phyloP scores from a whole-genome alignment of 148 eudicot genomes.

The Nepenthes gracilis region DNA sequence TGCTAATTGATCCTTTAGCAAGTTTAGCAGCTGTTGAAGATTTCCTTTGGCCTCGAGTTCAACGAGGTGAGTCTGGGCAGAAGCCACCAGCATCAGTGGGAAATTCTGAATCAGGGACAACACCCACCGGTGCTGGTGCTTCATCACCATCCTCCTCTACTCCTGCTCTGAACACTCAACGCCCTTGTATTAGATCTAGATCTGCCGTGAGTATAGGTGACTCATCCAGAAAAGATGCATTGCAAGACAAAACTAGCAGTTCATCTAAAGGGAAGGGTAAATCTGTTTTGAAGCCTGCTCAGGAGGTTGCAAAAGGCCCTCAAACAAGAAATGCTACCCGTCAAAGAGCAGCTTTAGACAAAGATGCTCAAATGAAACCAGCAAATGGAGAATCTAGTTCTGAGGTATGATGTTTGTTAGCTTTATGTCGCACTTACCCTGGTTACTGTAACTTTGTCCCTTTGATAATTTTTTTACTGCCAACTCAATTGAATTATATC shows the following conservation, averaged over 20 bases:
- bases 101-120: slow-evolving; percentile 55
- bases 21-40: slow-evolving; percentile 94
- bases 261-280: slow-evolving; percentile 85
- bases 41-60: slow-evolving; percentile 94
- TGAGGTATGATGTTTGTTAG: slow-evolving; percentile 40
- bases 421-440: not conserved
- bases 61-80: slow-evolving; percentile 73
- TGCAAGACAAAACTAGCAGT: slow-evolving; percentile 51
- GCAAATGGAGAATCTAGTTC: slow-evolving; percentile 63
- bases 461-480: not conserved
- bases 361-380: slow-evolving; percentile 68
- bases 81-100: slow-evolving; percentile 52
- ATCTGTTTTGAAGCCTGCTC: slow-evolving; percentile 63
- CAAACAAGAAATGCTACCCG: slow-evolving; percentile 88
- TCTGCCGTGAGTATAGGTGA: slow-evolving; percentile 62
- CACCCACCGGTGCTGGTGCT: slow-evolving; percentile 52
- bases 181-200: slow-evolving; percentile 75
- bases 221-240: slow-evolving; percentile 33
- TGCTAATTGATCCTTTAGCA: slow-evolving; percentile 94
- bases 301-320: slow-evolving; percentile 66
- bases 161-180: slow-evolving; percentile 51
- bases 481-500: not conserved
- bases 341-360: slow-evolving; percentile 64
- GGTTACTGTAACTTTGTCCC: not conserved
- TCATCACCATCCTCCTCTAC: slow-evolving; percentile 56